Base-by-base conservation (phyloP, 805 yeast genomes). In the Candida coquimbonensis region DNA sequence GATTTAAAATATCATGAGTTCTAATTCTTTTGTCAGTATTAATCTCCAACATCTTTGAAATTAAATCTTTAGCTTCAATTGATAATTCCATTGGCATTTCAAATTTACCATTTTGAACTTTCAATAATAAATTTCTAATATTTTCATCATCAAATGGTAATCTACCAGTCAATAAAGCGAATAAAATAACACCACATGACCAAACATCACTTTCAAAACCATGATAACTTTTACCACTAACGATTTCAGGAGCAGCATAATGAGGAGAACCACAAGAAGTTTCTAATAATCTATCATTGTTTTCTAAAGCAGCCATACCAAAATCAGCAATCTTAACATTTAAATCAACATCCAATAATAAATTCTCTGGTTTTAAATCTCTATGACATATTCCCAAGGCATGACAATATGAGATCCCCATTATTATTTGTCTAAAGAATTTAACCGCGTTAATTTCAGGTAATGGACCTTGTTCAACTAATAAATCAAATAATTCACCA, bases 201-300 rank as follows among this genome's bases (percentile, higher is more conserved):
- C 95, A 86, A 36, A 86, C 83, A 66, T 86, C 95, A 49, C 89
- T 81, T 33, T 90, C 89, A 29, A 86, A 81, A 17, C 95, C 95
- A 63, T 85, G 89, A 57, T 86, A 86, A 45, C 78, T 77, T 56
- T 77, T 75, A 16, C 93, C 91, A 56, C 81, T 74, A 17, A 86
- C 91, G 51, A 86, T 85, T 64, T 86, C 95, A 0, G 95, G 95
- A 3, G 95, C 86, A 7, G 93, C 93, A 63, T 86, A 86, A 67
- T 86, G 95, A 17, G 95, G 95, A 21, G 90, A 83, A 5, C 95
- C 95, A 68, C 95, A 86, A 14, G 87, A 80, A 5, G 95, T 86
- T 62, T 83, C 88, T 44, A 86, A 68, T 45, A 86, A 66, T 61
- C 77, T 77, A 44, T 81, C 87, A 46, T 78, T 78, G 50, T 80